Evolutionary conservation across 2,329 filamentous ascomycete genomes (phyloP).

Genomic region (Colletotrichum ledebouriae): DNA sequence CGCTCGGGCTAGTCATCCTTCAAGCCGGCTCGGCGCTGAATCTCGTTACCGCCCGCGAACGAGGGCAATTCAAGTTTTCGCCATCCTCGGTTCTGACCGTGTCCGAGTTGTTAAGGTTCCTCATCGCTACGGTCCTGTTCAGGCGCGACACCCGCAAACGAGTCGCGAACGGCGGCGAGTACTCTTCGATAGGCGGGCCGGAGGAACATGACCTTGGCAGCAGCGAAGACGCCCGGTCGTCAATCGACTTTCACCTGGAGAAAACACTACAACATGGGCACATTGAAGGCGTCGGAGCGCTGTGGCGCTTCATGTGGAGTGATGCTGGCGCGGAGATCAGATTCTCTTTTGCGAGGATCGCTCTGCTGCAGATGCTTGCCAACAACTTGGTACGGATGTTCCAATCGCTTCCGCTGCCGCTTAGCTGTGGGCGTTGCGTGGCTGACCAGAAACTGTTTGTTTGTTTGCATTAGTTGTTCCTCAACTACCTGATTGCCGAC

Average conservation of each 20-base stretch:
- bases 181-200: conserved; percentile 23
- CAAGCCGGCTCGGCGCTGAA: conserved; percentile 52
- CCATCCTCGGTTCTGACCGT: conserved; percentile 49
- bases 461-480: conserved; percentile 45
- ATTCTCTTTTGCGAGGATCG: conserved; percentile 49
- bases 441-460: neutral
- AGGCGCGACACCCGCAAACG: conserved; percentile 44
- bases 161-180: conserved; percentile 24
- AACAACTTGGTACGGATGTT: conserved; percentile 48
- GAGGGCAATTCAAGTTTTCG: conserved; percentile 48
- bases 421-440: too few relatives aligned
- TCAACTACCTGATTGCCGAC: conserved; percentile 48
- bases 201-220: conserved; percentile 34
- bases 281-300: neutral
- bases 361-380: conserved; percentile 51
- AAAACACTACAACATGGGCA: neutral
- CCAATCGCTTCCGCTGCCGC: too few relatives aligned
- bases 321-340: conserved; percentile 46
- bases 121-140: conserved; percentile 48
- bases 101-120: conserved; percentile 49
- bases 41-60: conserved; percentile 47
- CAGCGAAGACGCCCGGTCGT: conserved; percentile 6
- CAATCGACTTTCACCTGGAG: conserved; percentile 9
- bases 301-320: conserved; percentile 42
- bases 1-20: conserved; percentile 51